A percentile compares a stretch with the other conserved stretches of the same genome.
phyloP scores from a whole-genome alignment of 1,139 yeast species.

The Hemisphaericaspora xylofermentans region DNA sequence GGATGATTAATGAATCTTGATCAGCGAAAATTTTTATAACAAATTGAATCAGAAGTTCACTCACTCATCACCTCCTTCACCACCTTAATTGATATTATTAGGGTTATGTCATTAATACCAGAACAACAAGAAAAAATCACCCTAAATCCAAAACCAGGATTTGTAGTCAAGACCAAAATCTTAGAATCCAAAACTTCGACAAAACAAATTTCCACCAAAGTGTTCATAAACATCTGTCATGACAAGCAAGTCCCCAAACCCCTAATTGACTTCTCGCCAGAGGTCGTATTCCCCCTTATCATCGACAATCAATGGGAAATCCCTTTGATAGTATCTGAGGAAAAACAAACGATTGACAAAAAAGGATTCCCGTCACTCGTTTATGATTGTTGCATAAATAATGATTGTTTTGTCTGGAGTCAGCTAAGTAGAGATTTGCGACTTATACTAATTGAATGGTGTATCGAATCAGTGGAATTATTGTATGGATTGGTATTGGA shows the following conservation, averaged over 20 bases:
- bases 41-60: no score
- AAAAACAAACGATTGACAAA: constrained; percentile 60
- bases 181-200: constrained; percentile 29
- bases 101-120: constrained; percentile 16
- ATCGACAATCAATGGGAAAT: constrained; percentile 80
- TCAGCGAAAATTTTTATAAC: no score
- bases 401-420: constrained; percentile 61
- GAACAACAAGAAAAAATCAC: constrained; percentile 20
- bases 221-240: constrained; percentile 77
- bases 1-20: no score
- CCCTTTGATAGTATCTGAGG: constrained; percentile 68
- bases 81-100: no score
- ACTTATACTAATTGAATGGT: constrained; percentile 56
- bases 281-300: constrained; percentile 60
- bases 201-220: constrained; percentile 48
- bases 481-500: constrained; percentile 38
- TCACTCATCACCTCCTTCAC: no score
- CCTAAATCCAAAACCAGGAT: constrained; percentile 53
- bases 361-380: constrained; percentile 65
- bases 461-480: constrained; percentile 67
- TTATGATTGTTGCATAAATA: constrained; percentile 74
- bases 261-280: constrained; percentile 51
- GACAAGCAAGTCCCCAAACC: constrained; percentile 60
- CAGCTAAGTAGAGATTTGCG: constrained; percentile 51
- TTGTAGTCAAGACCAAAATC: constrained; percentile 62